Percentiles rank a stretch among this genome's conserved stretches.
These are phyloP conservation scores for Penicillium fuscoglaucum DNA, from an alignment of 2,329 filamentous ascomycete species.

Conservation along the genomic window DNA sequence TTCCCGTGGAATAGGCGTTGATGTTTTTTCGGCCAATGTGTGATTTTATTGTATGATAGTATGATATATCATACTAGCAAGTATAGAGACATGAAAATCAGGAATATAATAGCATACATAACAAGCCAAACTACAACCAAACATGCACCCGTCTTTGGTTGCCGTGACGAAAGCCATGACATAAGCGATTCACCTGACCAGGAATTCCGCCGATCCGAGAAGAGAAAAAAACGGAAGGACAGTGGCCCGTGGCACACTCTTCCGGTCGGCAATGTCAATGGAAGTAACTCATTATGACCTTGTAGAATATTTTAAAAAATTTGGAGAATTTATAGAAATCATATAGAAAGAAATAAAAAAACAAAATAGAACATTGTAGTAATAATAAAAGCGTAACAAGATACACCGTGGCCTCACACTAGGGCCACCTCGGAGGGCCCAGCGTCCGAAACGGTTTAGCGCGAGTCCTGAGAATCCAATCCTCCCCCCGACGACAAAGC, in stretches of 20 bases:
- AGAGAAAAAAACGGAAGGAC: constrained; percentile 35
- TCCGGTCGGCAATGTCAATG: constrained; percentile 10
- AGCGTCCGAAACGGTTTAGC: constrained; percentile 43
- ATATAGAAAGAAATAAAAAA: neutral
- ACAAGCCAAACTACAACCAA: neutral
- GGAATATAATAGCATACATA: neutral
- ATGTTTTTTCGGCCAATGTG: neutral
- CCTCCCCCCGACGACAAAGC: constrained; percentile 44
- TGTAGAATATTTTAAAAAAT: neutral
- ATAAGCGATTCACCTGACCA: constrained; percentile 33
- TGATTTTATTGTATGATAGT: neutral
- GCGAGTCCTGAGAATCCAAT: constrained; percentile 42
- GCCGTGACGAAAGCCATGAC: constrained; percentile 39
- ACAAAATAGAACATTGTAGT: neutral
- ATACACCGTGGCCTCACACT: constrained; percentile 31
- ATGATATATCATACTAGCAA: neutral
- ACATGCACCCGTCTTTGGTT: constrained; percentile 20
- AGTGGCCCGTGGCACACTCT: constrained; percentile 25
- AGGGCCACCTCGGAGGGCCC: constrained; percentile 44
- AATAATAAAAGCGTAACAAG: constrained; percentile 2
- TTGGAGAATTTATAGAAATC: neutral
- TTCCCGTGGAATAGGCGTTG: neutral
- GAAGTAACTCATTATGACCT: neutral
- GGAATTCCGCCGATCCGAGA: constrained; percentile 41
- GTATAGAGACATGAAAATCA: neutral